Conservation (phyloP, 2,329 filamentous ascomycete genomes). For the Macrophomina phaseolina region DNA sequence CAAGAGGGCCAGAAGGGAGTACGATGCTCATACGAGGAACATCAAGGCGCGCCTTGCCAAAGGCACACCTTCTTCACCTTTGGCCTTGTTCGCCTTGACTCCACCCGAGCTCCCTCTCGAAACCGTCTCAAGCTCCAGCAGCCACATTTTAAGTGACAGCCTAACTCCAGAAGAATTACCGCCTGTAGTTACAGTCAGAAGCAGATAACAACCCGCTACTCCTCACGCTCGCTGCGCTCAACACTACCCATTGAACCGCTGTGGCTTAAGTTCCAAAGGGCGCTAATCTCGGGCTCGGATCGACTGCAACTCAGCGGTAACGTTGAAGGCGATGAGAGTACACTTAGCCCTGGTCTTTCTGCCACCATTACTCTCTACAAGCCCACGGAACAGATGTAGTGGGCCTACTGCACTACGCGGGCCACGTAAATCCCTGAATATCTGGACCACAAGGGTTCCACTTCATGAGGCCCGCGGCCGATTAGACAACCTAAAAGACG, state of each 20-base stretch:
- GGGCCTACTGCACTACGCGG: too few species aligned
- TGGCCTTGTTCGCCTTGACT: not conserved
- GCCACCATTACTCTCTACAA: too few species aligned
- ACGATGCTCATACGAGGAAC: not conserved
- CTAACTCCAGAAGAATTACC: not conserved
- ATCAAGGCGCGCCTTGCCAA: conserved; percentile 1
- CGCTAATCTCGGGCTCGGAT: too few species aligned
- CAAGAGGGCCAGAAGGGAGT: conserved; percentile 8
- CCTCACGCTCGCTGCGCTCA: not conserved
- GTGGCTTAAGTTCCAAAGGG: not conserved
- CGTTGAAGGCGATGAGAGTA: too few species aligned
- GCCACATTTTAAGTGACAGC: not conserved
- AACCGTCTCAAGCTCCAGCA: not conserved
- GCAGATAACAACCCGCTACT: not conserved
- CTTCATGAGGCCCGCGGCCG: too few species aligned
- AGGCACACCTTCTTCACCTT: not conserved
- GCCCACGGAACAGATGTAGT: too few species aligned
- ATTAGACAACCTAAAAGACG: too few species aligned
- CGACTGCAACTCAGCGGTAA: too few species aligned
- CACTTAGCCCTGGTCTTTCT: too few species aligned
- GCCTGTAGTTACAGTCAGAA: not conserved
- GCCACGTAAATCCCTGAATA: too few species aligned
- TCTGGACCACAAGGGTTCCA: too few species aligned
- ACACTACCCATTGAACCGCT: not conserved
- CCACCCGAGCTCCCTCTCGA: not conserved